phyloP scores from a whole-genome alignment of 2,329 filamentous ascomycete genomes.

The Fusarium nelsonii region DNA sequence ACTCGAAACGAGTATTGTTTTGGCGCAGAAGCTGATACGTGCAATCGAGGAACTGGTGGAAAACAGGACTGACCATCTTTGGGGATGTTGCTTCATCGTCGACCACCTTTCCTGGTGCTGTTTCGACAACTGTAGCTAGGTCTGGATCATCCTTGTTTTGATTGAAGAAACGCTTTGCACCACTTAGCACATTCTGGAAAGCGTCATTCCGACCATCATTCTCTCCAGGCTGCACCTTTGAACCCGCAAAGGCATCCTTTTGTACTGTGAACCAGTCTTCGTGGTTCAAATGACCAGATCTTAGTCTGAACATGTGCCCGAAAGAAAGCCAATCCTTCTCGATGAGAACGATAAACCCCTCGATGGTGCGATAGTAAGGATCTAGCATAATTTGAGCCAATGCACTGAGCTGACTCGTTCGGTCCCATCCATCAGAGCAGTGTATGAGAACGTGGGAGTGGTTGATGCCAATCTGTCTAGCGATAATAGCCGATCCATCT shows the following conservation, averaged over 20 bases:
- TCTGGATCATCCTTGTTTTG: constrained; percentile 74
- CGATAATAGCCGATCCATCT: constrained; percentile 86
- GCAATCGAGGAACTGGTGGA: constrained; percentile 96
- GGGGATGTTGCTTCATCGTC: constrained; percentile 78
- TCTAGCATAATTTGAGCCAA: constrained; percentile 94
- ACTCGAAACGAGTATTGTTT: constrained; percentile 90
- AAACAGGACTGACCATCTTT: constrained; percentile 95
- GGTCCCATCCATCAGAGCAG: constrained; percentile 98
- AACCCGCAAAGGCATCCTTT: constrained; percentile 79
- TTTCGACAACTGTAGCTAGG: constrained; percentile 63
- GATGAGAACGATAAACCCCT: constrained; percentile 92
- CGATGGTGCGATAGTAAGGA: constrained; percentile 92
- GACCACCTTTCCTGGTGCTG: constrained; percentile 56
- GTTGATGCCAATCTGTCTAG: constrained; percentile 87
- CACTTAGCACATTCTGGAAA: constrained; percentile 87
- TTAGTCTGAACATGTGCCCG: constrained; percentile 95
- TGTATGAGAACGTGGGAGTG: constrained; percentile 97
- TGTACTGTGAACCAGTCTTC: constrained; percentile 96
- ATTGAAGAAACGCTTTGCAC: constrained; percentile 91
- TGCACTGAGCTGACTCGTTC: constrained; percentile 93
- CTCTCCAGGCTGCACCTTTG: constrained; percentile 71
- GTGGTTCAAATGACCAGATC: constrained; percentile 87
- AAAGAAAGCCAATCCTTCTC: constrained; percentile 99
- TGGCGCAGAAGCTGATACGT: constrained; percentile 91
- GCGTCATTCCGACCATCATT: constrained; percentile 76